Evolutionary conservation across 2,329 filamentous ascomycete species (phyloP).

Genomic region (Xylaria sp.): DNA sequence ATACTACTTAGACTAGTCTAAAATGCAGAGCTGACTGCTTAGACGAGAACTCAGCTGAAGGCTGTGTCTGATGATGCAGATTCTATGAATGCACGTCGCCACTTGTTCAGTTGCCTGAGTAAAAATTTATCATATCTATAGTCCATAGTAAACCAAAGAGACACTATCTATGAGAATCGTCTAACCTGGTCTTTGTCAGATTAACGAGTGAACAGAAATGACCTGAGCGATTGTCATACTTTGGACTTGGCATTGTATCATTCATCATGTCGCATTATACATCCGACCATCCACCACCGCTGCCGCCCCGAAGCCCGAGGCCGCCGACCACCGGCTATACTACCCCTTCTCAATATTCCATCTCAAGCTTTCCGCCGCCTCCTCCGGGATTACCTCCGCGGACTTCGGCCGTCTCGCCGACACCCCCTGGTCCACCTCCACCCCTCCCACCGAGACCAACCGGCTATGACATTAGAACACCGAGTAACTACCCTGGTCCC

Average conservation of each 20-base stretch:
- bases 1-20: neutral
- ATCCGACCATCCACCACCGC: constrained; percentile 35
- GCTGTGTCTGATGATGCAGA: neutral
- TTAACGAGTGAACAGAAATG: neutral
- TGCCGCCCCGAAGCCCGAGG: constrained; percentile 40
- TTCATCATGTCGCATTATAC: constrained; percentile 31
- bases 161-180: neutral
- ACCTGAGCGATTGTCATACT: neutral
- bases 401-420: constrained; percentile 19
- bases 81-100: neutral
- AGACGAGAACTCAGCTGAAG: constrained; percentile 7
- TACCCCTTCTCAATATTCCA: constrained; percentile 11
- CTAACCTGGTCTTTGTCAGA: neutral
- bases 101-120: neutral
- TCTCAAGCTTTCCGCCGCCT: constrained; percentile 31
- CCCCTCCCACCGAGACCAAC: constrained; percentile 39
- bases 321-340: constrained; percentile 23
- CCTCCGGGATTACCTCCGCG: constrained; percentile 32
- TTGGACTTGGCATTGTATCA: neutral
- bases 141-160: neutral
- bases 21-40: constrained; percentile 14
- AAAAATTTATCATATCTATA: constrained; percentile 4
- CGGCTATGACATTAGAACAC: constrained; percentile 32
- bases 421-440: constrained; percentile 26
- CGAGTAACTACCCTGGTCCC: constrained; percentile 2